Percentiles rank a stretch among this genome's conserved stretches.
Conservation (phyloP, 805 yeast species). For the Lachancea fermentati region DNA sequence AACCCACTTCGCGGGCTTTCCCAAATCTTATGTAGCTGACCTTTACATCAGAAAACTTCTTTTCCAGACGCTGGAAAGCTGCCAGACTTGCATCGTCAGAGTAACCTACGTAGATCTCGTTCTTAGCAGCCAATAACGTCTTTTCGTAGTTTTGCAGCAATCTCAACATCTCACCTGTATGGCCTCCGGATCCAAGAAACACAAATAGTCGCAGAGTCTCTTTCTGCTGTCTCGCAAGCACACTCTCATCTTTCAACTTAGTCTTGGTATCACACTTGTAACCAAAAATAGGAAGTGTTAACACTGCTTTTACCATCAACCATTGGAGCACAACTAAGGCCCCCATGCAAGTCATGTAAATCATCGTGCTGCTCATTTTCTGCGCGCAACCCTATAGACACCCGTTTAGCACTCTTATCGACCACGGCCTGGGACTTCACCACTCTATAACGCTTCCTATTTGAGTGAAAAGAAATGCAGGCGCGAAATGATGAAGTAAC, state of each 20-base stretch:
- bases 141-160: conserved; percentile 41
- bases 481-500: not conserved
- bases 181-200: conserved; percentile 94
- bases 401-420: no score
- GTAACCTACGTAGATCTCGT: conserved; percentile 35
- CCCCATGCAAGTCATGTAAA: not conserved
- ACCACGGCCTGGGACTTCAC: no score
- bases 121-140: conserved; percentile 42
- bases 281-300: conserved; percentile 10
- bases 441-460: not conserved
- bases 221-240: not conserved
- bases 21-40: conserved; percentile 21
- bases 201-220: conserved; percentile 35
- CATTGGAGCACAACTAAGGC: conserved; percentile 4
- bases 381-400: not conserved
- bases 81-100: conserved; percentile 34
- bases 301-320: conserved; percentile 5
- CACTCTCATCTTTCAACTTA: not conserved
- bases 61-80: conserved; percentile 31
- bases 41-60: conserved; percentile 7
- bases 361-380: not conserved
- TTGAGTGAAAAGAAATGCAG: not conserved
- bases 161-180: conserved; percentile 91
- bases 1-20: conserved; percentile 37
- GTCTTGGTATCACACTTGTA: not conserved